Base-by-base conservation (phyloP, 192 early-diverging fungal species). In the Backusella morwellensis region DNA sequence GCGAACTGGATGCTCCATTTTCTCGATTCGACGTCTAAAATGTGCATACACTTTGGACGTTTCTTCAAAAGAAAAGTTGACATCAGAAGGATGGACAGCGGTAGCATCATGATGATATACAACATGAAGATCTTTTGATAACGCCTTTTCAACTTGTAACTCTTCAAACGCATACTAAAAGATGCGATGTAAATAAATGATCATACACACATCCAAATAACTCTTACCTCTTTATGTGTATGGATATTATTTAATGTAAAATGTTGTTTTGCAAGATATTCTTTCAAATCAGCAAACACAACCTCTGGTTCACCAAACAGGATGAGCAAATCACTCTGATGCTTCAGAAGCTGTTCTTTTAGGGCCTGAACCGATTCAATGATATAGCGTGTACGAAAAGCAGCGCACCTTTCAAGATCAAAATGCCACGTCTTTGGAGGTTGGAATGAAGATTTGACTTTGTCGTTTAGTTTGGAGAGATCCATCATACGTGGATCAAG, bases 21-120 rank as follows among this genome's bases (percentile, higher is more conserved):
- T 44, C 72, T 84, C 83, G 42, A 84, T 80, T 6, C 68, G 41
- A 7, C 81, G 81, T 5, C 83, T 73, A 40, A 84, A 84, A 26
- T 68, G 82, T 8, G 73, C 77, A 67, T 72, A 84, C 17, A 79
- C 77, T 12, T 84, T 76, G 9, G 83, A 76, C 2, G 76, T 63
- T 11, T 74, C 59, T 23, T 41, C 66, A 59, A 78, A 75, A 6
- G 63, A n/a, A 23, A 81, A 80, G 11, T 67, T 50, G 6, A 81
- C 29, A 52, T 72, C 68, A 19, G 26, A 68, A 26, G 63, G 80
- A 47, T 72, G 41, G n/a, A 68, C 68, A 36, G 70, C 50, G 35
- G 68, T 70, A 41, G 67, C 1, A 29, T 69, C 75, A 29, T 69
- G 50, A n/a, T 77, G 52, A 29, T 56, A 71, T 2, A 12, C 23